phyloP scores from a whole-genome alignment of 2,329 filamentous ascomycete genomes.

The Bipolaris sorokiniana region DNA sequence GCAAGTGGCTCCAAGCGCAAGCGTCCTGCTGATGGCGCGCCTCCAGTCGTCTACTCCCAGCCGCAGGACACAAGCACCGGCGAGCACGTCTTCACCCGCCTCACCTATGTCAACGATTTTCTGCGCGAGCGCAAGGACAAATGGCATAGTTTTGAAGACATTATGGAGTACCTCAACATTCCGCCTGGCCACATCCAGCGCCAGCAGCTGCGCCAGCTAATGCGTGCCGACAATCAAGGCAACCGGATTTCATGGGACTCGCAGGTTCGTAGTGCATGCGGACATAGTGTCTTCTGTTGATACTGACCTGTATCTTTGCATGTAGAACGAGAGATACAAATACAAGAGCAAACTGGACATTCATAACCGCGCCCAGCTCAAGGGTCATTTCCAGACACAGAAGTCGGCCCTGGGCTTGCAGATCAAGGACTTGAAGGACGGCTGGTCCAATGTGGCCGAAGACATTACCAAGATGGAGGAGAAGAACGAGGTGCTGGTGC shows the following conservation, averaged over 20 bases:
- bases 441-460: conserved; percentile 85
- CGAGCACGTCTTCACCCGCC: conserved; percentile 81
- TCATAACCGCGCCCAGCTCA: conserved; percentile 74
- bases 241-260: conserved; percentile 66
- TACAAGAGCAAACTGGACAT: conserved; percentile 88
- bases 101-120: conserved; percentile 79
- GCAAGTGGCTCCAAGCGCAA: conserved; percentile 59
- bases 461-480: conserved; percentile 78
- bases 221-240: conserved; percentile 63
- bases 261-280: conserved; percentile 15
- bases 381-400: conserved; percentile 80
- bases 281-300: background rate
- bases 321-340: conserved; percentile 70
- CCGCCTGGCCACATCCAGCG: conserved; percentile 65
- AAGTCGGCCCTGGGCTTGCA: conserved; percentile 79
- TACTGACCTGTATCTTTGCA: background rate
- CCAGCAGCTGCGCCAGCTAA: conserved; percentile 66
- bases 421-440: conserved; percentile 93
- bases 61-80: conserved; percentile 78
- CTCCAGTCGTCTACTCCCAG: conserved; percentile 71
- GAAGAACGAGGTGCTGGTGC: conserved; percentile 81
- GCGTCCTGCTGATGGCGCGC: conserved; percentile 57
- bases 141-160: conserved; percentile 73
- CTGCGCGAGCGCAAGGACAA: conserved; percentile 63
- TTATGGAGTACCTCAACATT: conserved; percentile 81